Base-by-base conservation (phyloP, 768 basidiomycete species). In the Trametes gibbosa region DNA sequence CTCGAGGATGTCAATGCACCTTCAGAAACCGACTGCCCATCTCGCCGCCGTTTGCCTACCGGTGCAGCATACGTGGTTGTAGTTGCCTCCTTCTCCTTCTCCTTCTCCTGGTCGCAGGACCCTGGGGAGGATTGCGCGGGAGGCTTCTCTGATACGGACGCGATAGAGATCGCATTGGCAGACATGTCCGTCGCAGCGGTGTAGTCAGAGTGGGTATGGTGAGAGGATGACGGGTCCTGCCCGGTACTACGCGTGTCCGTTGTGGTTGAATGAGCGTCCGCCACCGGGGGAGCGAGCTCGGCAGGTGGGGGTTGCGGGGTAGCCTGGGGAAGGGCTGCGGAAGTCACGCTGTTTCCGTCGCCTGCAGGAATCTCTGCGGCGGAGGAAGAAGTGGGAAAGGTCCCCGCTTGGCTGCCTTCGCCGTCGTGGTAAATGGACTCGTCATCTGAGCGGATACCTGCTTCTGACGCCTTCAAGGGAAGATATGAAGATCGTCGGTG, bases 101-200 rank as follows among this genome's bases (percentile, higher is more conserved):
- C 76, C 68, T 72, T 76, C 65, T 78, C 76, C 68, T 70, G 74
- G 62, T 78, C 76, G 46, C 51, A 46, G 53, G 62, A 35, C 25
- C 39, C 56, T 27, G 42, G 27, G 8, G 29, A 52, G 39, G 23
- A 21, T 3, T 58, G 57, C 14, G 53, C 19, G 5, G 53, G 50
- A 14, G 48, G 37, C 34, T 56, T 50, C 37, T 59, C 49, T 17
- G 47, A 34, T 16, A 40, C 24, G 19, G 56, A 29, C 35, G 47
- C 43, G 56, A 54, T 54, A 49, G 62, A 56, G 35, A 59, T 46
- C 27, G 57, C 62, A 19, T 55, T 57, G 29, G 43, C 55, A 21
- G 61, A 49, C 61, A 62, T 58, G 24, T 53, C 56, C 21, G 56
- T 53, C 35, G 51, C 41, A 24, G 61, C 34, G 23, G 58, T 48